Evolutionary conservation across 495 filamentous ascomycete species (phyloP), one percentile per base, ranked within the genome.

Genomic region (Clohesyomyces aquaticus): DNA sequence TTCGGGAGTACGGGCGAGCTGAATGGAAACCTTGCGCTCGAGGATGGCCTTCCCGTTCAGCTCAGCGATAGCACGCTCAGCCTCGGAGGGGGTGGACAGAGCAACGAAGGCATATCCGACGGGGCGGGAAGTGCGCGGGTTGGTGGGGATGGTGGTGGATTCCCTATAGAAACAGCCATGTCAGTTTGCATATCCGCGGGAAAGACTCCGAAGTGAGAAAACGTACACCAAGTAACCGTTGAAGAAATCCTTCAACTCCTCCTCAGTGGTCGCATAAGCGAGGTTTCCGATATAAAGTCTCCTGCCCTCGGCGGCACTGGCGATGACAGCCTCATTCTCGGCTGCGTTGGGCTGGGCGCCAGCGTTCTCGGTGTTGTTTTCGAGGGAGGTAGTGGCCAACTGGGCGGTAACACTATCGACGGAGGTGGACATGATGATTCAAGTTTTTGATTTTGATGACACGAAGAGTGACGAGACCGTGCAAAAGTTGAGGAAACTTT

Each of bases 231-330:
- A 87, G 87, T 93, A 97, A 78, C 84, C 87, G 81, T 90, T 89
- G 87, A 99, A 99, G 85, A 99, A 99, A 59, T 92, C 91, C 82
- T 93, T 96, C 83, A 99, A 90, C 85, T 96, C 91, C 86, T 90
- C 94, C 90, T 98, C 94, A 74, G 92, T 95, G 83, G 94, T 98
- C 86, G 94, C 92, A 77, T 98, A 98, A 59, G 94, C 94, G 85
- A 98, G 91, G 82, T 98, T 98, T 78, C 94, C 94, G 82, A 98
- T 98, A 81, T 98, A 98, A 67, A 98, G 86, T 81, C 94, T 91
- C 83, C 94, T 91, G 76, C 94, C 95, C 81, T 98, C 94, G 77
- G 94, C 92, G 75, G 94, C 94, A 81, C 91, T 96, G 79, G 92
- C 91, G 73, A 92, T 86, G 67, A 93, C 93, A 74, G 93, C 93